These are phyloP conservation scores for carrot (Daucus carota) DNA, from an alignment of 129 eudicot species.

Conservation along the genomic window DH1_v3.0 NC_030384.2:26759501-26760000, in stretches of 20 bases:
- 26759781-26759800: slow-evolving; percentile 11
- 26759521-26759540: background rate
- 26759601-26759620: background rate
- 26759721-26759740: background rate
- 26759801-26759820: background rate
- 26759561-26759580: background rate
- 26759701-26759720: background rate
- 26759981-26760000: background rate
- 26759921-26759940: background rate
- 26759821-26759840: slow-evolving; percentile 5
- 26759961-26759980: slow-evolving; percentile 4
- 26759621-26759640: background rate
- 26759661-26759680: background rate
- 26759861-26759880: slow-evolving; percentile 22
- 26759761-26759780: slow-evolving; percentile 5
- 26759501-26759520: background rate
- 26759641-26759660: background rate
- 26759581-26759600: background rate
- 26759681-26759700: background rate
- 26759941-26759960: background rate
- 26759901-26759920: background rate
- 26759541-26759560: background rate
- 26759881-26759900: slow-evolving; percentile 14
- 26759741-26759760: background rate
- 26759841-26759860: slow-evolving; percentile 11